Evolutionary conservation across 2,329 filamentous ascomycete species (phyloP).

Genomic region (Trichoderma aggressivum): DNA sequence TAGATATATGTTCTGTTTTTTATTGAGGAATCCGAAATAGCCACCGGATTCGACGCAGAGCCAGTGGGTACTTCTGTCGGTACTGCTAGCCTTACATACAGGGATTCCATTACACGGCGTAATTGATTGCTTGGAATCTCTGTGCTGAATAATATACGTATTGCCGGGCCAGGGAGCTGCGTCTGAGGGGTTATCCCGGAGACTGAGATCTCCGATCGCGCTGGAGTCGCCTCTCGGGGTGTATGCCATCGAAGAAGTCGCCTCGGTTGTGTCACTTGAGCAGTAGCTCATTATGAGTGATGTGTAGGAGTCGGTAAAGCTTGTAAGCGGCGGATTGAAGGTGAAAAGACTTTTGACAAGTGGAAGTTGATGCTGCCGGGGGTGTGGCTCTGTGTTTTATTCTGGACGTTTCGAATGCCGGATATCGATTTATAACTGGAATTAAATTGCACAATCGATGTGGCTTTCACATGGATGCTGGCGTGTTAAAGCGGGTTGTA

Average conservation of each 20-base stretch:
- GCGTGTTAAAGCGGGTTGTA: not conserved
- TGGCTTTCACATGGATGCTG: not conserved
- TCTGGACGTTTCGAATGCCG: rapidly evolving
- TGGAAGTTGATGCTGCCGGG: not conserved
- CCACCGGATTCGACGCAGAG: not conserved
- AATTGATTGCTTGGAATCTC: not conserved
- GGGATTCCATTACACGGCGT: too few species aligned
- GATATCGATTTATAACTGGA: rapidly evolving
- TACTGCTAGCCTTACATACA: too few species aligned
- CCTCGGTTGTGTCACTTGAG: not conserved
- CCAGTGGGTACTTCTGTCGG: not conserved
- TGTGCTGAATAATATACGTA: not conserved
- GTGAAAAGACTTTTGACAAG: not conserved
- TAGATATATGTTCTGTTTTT: too few species aligned
- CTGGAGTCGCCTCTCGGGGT: not conserved
- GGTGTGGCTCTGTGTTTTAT: not conserved
- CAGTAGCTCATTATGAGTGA: not conserved
- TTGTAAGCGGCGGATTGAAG: not conserved
- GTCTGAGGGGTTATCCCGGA: not conserved
- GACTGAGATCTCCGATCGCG: not conserved
- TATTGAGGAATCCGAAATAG: too few species aligned
- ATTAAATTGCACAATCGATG: not conserved
- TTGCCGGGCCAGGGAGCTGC: not conserved
- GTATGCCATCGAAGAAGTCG: not conserved
- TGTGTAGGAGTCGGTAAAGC: not conserved